These are phyloP conservation scores for Cryptococcus jaspeensis DNA, from an alignment of 1,284 basidiomycete species.

Conservation along the genomic window DNA sequence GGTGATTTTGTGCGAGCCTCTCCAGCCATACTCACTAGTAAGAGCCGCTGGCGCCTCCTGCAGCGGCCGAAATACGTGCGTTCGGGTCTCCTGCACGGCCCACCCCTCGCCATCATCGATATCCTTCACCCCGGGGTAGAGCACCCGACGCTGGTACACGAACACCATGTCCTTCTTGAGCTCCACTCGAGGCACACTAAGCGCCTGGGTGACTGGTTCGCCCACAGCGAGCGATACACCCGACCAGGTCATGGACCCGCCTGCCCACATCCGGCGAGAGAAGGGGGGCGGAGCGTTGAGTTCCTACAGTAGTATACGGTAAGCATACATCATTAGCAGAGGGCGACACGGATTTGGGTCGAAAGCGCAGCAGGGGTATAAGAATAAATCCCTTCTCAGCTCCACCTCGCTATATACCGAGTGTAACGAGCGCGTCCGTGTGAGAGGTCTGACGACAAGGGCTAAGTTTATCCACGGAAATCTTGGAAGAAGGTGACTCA, in stretches of 20 bases:
- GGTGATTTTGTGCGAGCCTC: conserved; percentile 41
- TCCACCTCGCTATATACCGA: no score
- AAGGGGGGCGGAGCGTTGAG: conserved; percentile 65
- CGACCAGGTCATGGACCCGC: conserved; percentile 69
- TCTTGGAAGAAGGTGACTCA: conserved; percentile 52
- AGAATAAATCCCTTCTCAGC: neutral
- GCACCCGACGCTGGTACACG: conserved; percentile 59
- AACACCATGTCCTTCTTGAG: conserved; percentile 76
- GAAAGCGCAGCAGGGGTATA: no score
- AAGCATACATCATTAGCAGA: neutral
- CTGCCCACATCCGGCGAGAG: conserved; percentile 78
- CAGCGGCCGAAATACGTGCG: conserved; percentile 67
- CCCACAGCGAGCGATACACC: conserved; percentile 59
- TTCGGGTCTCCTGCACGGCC: conserved; percentile 64
- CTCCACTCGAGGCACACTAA: conserved; percentile 60
- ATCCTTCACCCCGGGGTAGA: conserved; percentile 50
- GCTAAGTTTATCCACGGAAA: neutral
- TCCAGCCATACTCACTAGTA: conserved; percentile 39
- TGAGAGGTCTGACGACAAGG: no score
- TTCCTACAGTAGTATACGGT: conserved; percentile 31
- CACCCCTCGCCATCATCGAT: conserved; percentile 56
- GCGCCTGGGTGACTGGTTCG: conserved; percentile 56
- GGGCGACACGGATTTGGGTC: neutral
- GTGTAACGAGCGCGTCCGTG: no score
- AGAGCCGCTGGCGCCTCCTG: conserved; percentile 38